Evolutionary conservation across 179 eudicot genomes (phyloP), one percentile per base, ranked within the genome.

Genomic region (Gypsophila paniculata): DNA sequence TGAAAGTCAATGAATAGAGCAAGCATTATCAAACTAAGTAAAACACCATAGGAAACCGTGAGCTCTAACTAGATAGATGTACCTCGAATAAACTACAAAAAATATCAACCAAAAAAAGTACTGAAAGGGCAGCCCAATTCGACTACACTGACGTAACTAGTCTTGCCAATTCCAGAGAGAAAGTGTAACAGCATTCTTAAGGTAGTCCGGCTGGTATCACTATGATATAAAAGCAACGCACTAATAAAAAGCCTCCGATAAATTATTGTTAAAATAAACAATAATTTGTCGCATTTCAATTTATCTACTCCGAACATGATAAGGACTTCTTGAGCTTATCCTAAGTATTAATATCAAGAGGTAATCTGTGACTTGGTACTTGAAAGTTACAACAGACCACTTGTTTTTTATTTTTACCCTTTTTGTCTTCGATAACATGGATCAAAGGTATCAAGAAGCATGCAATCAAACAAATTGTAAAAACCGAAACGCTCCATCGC

Each of bases 371-470:
- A 44, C 15, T 13, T 36, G 9, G 9, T 6, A 63, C 46, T 8
- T 36, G n/a, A 36, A 36, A 36, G 42, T 36, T 36, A 6, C 68
- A 63, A 21, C 66, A 61, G 15, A 32, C 39, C 32, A 4, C 19
- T 14, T 13, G 46, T 51, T 32, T 11, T 42, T 36, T 5, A 23
- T 49, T 36, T 8, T 0, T 52, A 34, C 29, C 39, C 32, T 70
- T 75, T 42, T 55, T 44, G 1, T 8, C 26, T 25, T 51, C 18
- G 55, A 13, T 39, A 57, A 29, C 61, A 21, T 0, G 29, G 66
- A 70, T 25, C 69, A 44, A 63, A 64, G 49, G 25, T 32, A 71
- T 71, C 67, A 64, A 57, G 26, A 22, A 68, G 77, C 17, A 71
- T 14, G 65, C 75, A 63, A 42, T 42, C 32, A 71, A 63, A 57